Evolutionary conservation across 2,329 filamentous ascomycete genomes (phyloP).

Genomic region (Penicillium sp.): DNA sequence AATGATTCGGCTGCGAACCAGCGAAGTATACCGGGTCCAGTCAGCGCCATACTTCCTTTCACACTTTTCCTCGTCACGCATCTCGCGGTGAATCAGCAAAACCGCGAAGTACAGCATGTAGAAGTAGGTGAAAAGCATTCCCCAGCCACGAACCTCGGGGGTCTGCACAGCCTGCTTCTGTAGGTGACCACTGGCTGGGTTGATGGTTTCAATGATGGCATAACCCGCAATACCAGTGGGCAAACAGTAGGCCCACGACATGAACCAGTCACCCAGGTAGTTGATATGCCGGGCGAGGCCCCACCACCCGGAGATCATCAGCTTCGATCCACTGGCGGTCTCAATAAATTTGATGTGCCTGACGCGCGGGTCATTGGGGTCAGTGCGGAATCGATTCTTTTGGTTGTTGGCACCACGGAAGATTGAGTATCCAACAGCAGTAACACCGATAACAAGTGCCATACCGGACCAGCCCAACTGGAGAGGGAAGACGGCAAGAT

Average conservation of each 20-base stretch:
- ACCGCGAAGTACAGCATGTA: conserved; percentile 91
- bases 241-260: conserved; percentile 86
- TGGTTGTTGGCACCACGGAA: conserved; percentile 93
- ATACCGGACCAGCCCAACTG: conserved; percentile 71
- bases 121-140: conserved; percentile 88
- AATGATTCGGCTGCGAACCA: conserved; percentile 78
- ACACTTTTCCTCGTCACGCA: conserved; percentile 89
- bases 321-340: conserved; percentile 76
- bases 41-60: conserved; percentile 86
- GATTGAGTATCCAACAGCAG: conserved; percentile 76
- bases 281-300: conserved; percentile 90
- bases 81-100: conserved; percentile 80
- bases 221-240: conserved; percentile 86
- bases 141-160: conserved; percentile 75
- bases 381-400: conserved; percentile 90
- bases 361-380: conserved; percentile 77
- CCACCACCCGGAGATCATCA: conserved; percentile 91
- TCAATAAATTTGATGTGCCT: conserved; percentile 81
- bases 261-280: conserved; percentile 92
- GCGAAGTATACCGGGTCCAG: conserved; percentile 84
- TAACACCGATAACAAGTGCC: conserved; percentile 63
- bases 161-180: conserved; percentile 72
- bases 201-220: conserved; percentile 57
- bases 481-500: conserved; percentile 78
- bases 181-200: conserved; percentile 57